Percentiles rank a stretch among this genome's conserved stretches.
Conservation (phyloP, 495 filamentous ascomycete genomes). For the Podospora fimiseda region DNA sequence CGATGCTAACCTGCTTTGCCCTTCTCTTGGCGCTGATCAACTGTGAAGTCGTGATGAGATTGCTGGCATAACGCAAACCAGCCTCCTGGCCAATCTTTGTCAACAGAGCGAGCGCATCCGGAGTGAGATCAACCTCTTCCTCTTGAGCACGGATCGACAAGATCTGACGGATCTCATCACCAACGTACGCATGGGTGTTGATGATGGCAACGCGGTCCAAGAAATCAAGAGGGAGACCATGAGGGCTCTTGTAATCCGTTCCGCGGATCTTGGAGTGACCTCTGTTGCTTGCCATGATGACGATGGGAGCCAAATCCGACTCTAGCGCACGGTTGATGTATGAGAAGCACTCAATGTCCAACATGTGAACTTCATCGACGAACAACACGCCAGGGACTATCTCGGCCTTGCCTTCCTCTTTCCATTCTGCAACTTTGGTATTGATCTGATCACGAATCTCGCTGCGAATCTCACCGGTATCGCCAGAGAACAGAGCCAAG, state of each 20-base stretch:
- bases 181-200: slow-evolving; percentile 82
- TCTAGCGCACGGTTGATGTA: slow-evolving; percentile 97
- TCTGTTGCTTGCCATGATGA: slow-evolving; percentile 99
- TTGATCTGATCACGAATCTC: slow-evolving; percentile 99
- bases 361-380: slow-evolving; percentile 99
- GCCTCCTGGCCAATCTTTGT: slow-evolving; percentile 94
- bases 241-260: slow-evolving; percentile 84
- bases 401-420: slow-evolving; percentile 96
- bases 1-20: slow-evolving; percentile 67
- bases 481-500: slow-evolving; percentile 90
- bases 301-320: slow-evolving; percentile 87
- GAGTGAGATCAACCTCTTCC: slow-evolving; percentile 85
- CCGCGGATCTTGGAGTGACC: slow-evolving; percentile 88
- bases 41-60: slow-evolving; percentile 89
- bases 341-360: slow-evolving; percentile 97
- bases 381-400: slow-evolving; percentile 97
- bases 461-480: slow-evolving; percentile 95
- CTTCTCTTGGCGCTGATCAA: slow-evolving; percentile 73
- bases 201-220: slow-evolving; percentile 94
- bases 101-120: slow-evolving; percentile 82
- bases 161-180: slow-evolving; percentile 85
- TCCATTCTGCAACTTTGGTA: slow-evolving; percentile 96
- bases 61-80: slow-evolving; percentile 86
- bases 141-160: slow-evolving; percentile 86
- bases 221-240: slow-evolving; percentile 93